Evolutionary conservation across 1,284 basidiomycete genomes (phyloP).

Genomic region (Trichosporon sp.): DNA sequence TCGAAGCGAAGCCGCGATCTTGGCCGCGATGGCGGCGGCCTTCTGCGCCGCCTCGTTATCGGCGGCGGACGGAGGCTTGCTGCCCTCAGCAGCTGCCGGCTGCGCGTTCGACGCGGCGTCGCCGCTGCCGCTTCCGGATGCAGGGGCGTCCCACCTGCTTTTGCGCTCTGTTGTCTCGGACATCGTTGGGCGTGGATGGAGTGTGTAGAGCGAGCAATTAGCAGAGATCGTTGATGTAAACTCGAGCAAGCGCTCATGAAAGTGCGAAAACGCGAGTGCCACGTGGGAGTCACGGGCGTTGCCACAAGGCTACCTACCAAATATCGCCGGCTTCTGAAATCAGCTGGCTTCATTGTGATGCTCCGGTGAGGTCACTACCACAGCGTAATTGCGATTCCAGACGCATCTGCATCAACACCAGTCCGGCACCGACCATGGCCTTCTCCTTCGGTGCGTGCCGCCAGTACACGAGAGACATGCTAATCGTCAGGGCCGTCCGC

Average conservation of each 20-base stretch:
- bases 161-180: conserved; percentile 18
- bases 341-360: background rate
- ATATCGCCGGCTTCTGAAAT: background rate
- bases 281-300: conserved; percentile 8
- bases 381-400: conserved; percentile 1
- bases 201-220: background rate
- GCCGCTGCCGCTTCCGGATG: background rate
- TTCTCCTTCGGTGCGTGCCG: conserved; percentile 26
- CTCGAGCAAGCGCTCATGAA: background rate
- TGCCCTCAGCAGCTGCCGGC: conserved; percentile 34
- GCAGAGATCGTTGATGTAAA: background rate
- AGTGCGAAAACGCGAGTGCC: conserved; percentile 3
- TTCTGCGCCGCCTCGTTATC: conserved; percentile 64
- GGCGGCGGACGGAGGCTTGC: conserved; percentile 28
- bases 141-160: conserved; percentile 18
- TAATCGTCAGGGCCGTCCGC: conserved; percentile 9
- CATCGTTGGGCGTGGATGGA: conserved; percentile 9
- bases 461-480: background rate
- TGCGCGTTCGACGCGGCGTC: conserved; percentile 26
- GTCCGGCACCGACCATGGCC: conserved; percentile 14
- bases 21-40: conserved; percentile 67
- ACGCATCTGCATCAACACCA: conserved; percentile 1
- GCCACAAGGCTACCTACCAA: background rate
- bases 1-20: conserved; percentile 76
- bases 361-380: background rate